phyloP scores from a whole-genome alignment of 164 flowering plant genomes.

The Paratinospora sagittata region DNA sequence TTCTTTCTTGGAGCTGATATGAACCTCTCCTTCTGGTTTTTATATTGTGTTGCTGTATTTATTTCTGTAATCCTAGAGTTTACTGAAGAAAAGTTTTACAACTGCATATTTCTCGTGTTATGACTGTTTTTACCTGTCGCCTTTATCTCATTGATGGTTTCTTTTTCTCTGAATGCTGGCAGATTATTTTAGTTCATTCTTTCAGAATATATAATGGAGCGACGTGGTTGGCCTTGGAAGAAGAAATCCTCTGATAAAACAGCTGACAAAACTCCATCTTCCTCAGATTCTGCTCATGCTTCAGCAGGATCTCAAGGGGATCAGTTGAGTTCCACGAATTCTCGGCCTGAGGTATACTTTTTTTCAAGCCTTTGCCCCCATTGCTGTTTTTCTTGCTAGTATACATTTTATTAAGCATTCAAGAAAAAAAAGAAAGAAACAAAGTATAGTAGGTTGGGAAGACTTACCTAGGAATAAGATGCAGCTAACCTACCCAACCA shows the following conservation, averaged over 20 bases:
- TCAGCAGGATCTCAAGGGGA: conserved; percentile 42
- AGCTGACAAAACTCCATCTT: conserved; percentile 45
- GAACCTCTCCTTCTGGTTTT: neutral
- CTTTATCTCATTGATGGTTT: neutral
- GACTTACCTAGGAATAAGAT: neutral
- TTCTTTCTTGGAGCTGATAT: no score
- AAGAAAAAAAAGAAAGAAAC: neutral
- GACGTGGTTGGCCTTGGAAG: conserved; percentile 98
- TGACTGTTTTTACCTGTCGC: neutral
- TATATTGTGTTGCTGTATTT: neutral
- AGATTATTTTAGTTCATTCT: neutral
- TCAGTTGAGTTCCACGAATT: conserved; percentile 35
- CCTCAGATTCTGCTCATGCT: conserved; percentile 43
- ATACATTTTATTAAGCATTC: neutral
- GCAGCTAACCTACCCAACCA: neutral
- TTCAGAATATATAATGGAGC: conserved; percentile 55
- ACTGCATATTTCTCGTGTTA: neutral
- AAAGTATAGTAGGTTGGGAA: neutral
- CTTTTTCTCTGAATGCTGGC: neutral
- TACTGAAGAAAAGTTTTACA: neutral
- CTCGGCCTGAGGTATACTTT: neutral
- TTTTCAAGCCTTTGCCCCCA: neutral
- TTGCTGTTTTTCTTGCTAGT: neutral
- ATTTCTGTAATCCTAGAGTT: neutral
- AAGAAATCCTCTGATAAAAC: conserved; percentile 64